phyloP scores from a whole-genome alignment of 306 rosid species.

The Sicyos edulis region DNA sequence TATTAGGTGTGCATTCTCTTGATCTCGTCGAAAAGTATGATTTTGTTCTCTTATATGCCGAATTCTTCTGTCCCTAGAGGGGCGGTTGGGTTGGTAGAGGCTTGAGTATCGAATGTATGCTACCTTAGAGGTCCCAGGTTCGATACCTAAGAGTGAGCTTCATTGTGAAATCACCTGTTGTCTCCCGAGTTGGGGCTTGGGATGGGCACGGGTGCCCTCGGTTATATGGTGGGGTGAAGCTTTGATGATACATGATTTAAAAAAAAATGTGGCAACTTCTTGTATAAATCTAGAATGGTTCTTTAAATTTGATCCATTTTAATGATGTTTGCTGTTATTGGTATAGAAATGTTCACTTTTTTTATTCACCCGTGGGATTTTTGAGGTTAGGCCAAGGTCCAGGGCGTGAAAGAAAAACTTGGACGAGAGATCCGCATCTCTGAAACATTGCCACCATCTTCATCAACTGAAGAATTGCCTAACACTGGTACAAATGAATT shows the following conservation, averaged over 20 bases:
- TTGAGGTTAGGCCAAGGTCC: slow-evolving; percentile 45
- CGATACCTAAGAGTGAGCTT: no score
- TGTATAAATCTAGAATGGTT: not conserved
- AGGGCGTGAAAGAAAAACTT: slow-evolving; percentile 46
- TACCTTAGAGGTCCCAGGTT: no score
- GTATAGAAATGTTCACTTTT: not conserved
- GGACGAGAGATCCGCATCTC: slow-evolving; percentile 74
- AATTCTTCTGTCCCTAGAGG: no score
- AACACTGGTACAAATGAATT: slow-evolving; percentile 34
- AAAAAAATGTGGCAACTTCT: not conserved
- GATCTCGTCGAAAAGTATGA: not conserved
- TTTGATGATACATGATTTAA: no score
- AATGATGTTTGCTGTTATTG: slow-evolving; percentile 18
- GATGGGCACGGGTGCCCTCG: no score
- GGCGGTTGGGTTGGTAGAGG: fast-evolving
- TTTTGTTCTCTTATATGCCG: not conserved
- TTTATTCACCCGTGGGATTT: not conserved
- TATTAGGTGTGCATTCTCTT: not conserved
- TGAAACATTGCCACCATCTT: slow-evolving; percentile 49
- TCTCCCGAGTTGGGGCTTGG: no score
- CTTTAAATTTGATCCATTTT: slow-evolving; percentile 21
- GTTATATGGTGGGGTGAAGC: no score
- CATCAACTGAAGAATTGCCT: slow-evolving; percentile 33
- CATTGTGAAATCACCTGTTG: no score
- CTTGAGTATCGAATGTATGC: no score